These are phyloP conservation scores for Psilocybe cyanescens DNA, from an alignment of 768 basidiomycete genomes.

Conservation along the genomic window DNA sequence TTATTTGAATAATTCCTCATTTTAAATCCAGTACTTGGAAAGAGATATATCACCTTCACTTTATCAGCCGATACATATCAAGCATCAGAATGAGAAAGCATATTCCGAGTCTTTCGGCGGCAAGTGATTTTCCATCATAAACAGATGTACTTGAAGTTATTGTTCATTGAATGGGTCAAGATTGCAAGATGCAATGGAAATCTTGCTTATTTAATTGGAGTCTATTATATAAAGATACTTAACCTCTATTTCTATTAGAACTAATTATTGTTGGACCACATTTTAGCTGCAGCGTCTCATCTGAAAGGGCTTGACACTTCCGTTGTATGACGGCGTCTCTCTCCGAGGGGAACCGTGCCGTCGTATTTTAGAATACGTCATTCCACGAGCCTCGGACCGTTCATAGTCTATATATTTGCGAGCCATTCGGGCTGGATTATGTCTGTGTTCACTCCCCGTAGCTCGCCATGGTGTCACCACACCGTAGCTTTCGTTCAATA, in stretches of 20 bases:
- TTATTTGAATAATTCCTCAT: background rate
- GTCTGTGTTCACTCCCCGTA: background rate
- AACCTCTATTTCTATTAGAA: too few species aligned
- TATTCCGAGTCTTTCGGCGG: conserved; percentile 23
- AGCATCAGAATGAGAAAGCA: background rate
- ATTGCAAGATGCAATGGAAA: background rate
- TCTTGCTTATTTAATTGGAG: background rate
- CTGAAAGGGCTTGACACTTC: background rate
- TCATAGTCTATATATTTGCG: conserved; percentile 11
- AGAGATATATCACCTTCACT: background rate
- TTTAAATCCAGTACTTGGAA: background rate
- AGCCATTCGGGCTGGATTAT: conserved; percentile 11
- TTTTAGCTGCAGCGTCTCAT: background rate
- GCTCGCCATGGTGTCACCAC: background rate
- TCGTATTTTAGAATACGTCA: conserved; percentile 3
- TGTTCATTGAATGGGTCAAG: background rate
- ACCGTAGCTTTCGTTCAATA: background rate
- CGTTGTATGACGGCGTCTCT: background rate
- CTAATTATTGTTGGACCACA: background rate
- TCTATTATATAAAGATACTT: background rate
- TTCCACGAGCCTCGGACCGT: conserved; percentile 11
- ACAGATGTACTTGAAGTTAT: background rate
- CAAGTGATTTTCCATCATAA: conserved; percentile 17
- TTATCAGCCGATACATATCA: background rate
- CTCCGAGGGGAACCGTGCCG: conserved; percentile 14